Evolutionary conservation across 257 asterid genomes (phyloP).

Genomic region (Capsicum rhomboideum): DNA sequence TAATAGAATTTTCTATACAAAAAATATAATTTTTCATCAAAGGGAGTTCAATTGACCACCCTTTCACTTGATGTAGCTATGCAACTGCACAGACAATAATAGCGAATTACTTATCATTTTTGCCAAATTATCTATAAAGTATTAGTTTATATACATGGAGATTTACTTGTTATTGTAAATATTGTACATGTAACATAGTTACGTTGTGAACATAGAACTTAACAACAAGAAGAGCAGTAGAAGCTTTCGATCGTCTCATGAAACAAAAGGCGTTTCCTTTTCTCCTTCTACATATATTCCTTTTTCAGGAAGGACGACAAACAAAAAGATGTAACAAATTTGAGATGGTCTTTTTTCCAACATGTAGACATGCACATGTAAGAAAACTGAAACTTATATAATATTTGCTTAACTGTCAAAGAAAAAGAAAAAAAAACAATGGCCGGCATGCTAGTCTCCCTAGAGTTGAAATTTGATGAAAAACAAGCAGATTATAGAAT

Average conservation of each 20-base stretch:
- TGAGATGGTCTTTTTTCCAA: background rate
- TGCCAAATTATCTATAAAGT: background rate
- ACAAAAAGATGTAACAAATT: background rate
- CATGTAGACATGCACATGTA: background rate
- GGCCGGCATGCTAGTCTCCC: background rate
- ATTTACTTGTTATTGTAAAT: no score
- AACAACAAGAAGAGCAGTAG: background rate
- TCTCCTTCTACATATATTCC: background rate
- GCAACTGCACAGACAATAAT: background rate
- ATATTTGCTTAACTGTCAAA: background rate
- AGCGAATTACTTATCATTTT: background rate
- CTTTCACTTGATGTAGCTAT: background rate
- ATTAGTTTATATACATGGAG: no score
- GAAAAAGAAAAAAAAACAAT: no score
- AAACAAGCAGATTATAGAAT: background rate
- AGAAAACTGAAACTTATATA: background rate
- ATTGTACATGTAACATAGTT: background rate
- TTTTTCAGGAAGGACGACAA: background rate
- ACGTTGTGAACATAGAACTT: background rate
- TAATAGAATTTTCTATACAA: background rate
- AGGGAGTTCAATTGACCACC: no score
- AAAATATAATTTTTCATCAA: background rate
- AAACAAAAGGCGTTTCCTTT: background rate
- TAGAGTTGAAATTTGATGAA: background rate
- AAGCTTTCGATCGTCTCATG: background rate